Percentiles rank a stretch among this genome's conserved stretches.
Conservation (phyloP, 768 basidiomycete species). For the Xerocomus potaroensis region DNA sequence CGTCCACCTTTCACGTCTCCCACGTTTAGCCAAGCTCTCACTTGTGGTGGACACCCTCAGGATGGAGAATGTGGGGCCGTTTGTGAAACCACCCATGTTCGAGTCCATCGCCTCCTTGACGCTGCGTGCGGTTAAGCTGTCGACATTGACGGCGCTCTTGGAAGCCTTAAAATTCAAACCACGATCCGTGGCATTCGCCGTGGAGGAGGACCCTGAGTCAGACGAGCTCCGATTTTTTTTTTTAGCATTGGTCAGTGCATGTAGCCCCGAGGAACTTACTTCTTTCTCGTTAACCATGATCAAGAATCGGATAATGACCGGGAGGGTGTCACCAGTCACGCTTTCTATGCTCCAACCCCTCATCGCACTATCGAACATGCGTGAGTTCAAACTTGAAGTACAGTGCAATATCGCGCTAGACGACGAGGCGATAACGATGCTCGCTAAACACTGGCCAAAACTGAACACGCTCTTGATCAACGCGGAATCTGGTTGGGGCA, state of each 20-base stretch:
- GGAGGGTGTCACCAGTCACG: constrained; percentile 1
- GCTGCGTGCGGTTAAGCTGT: constrained; percentile 8
- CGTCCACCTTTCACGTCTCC: constrained; percentile 22
- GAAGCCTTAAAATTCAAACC: constrained; percentile 18
- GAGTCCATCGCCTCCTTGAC: constrained; percentile 9
- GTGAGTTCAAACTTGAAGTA: constrained; percentile 12
- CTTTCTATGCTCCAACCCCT: constrained; percentile 18
- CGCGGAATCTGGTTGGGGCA: constrained; percentile 16
- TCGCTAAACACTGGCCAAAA: constrained; percentile 21
- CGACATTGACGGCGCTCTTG: constrained; percentile 18
- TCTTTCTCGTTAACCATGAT: constrained; percentile 9
- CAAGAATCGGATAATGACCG: no score
- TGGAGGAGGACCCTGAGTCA: constrained; percentile 6
- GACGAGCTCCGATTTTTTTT: constrained; percentile 23
- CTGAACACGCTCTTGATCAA: constrained; percentile 16
- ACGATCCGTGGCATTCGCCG: constrained; percentile 11
- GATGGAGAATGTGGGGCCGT: constrained; percentile 11
- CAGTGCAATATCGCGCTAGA: constrained; percentile 20
- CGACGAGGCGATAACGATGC: constrained; percentile 14
- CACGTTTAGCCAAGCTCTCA: constrained; percentile 11
- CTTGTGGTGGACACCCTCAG: constrained; percentile 15
- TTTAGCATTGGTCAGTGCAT: constrained; percentile 14
- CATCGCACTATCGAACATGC: constrained; percentile 11
- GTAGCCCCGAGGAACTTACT: constrained; percentile 3
- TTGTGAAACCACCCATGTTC: constrained; percentile 14